Conservation (phyloP, 2,329 filamentous ascomycete genomes). For the Trichophyton simii region DNA sequence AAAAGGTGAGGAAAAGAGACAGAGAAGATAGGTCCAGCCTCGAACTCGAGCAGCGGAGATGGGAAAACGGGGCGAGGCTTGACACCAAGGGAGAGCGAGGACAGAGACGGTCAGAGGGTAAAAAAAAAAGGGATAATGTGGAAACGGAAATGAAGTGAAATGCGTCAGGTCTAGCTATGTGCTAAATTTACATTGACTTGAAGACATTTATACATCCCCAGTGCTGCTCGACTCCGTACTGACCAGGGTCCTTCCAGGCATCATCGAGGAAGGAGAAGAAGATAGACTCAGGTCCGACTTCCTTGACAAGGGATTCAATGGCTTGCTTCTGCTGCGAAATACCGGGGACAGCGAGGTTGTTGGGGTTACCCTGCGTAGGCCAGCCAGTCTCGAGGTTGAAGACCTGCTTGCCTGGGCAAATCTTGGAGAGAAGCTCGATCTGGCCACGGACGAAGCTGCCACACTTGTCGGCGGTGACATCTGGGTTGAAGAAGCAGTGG, state of each 20-base stretch:
- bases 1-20: too few relatives aligned
- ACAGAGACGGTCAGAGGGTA: too few relatives aligned
- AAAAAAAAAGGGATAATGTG: neutral
- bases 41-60: neutral
- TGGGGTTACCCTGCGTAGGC: slow-evolving; percentile 58
- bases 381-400: slow-evolving; percentile 87
- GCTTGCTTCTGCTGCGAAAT: slow-evolving; percentile 54
- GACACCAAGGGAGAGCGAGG: too few relatives aligned
- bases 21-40: neutral
- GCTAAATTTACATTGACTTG: slow-evolving; percentile 9
- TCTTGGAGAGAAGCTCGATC: slow-evolving; percentile 54
- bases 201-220: slow-evolving; percentile 57
- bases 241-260: slow-evolving; percentile 62
- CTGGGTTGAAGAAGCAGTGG: slow-evolving; percentile 85
- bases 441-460: slow-evolving; percentile 65
- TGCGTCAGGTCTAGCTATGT: neutral
- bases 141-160: neutral
- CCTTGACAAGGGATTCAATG: slow-evolving; percentile 55
- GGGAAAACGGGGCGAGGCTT: too few relatives aligned
- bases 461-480: slow-evolving; percentile 49
- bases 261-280: slow-evolving; percentile 77
- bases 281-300: slow-evolving; percentile 55
- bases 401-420: slow-evolving; percentile 60
- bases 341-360: slow-evolving; percentile 61
- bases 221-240: slow-evolving; percentile 62